phyloP scores from a whole-genome alignment of 2,329 filamentous ascomycete genomes.

The Leptographium procerum region DNA sequence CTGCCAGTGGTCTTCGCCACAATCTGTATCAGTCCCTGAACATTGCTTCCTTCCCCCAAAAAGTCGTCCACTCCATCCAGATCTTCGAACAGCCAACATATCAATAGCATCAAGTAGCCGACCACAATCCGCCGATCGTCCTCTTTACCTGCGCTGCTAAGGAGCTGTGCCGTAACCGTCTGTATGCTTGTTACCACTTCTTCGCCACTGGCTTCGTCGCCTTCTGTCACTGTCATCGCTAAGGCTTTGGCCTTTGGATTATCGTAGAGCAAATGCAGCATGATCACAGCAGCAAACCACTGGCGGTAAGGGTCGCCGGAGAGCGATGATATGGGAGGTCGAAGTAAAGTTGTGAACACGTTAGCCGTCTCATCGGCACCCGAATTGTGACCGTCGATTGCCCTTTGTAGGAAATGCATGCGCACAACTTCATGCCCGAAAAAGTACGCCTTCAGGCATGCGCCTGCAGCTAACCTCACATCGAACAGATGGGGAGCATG shows the following conservation, averaged over 20 bases:
- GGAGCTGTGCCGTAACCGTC: slow-evolving; percentile 73
- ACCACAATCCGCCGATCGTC: slow-evolving; percentile 71
- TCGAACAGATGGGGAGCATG: slow-evolving; percentile 60
- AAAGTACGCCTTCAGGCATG: slow-evolving; percentile 90
- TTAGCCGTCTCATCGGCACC: slow-evolving; percentile 78
- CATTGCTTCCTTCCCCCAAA: slow-evolving; percentile 77
- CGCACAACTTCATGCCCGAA: slow-evolving; percentile 69
- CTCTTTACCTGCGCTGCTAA: slow-evolving; percentile 62
- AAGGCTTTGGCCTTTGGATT: slow-evolving; percentile 67
- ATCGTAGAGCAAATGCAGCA: slow-evolving; percentile 77
- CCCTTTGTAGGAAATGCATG: slow-evolving; percentile 73
- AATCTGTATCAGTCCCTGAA: slow-evolving; percentile 74
- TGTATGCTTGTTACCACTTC: slow-evolving; percentile 94
- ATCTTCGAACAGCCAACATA: slow-evolving; percentile 86
- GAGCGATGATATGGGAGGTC: slow-evolving; percentile 48
- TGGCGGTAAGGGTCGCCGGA: slow-evolving; percentile 70
- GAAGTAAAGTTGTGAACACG: slow-evolving; percentile 71
- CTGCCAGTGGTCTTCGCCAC: slow-evolving; percentile 51
- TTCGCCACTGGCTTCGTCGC: slow-evolving; percentile 78
- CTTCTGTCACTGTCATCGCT: slow-evolving; percentile 75
- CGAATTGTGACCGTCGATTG: slow-evolving; percentile 74
- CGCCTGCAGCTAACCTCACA: slow-evolving; percentile 71
- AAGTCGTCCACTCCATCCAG: slow-evolving; percentile 88
- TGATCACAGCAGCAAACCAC: slow-evolving; percentile 81
- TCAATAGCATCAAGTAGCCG: slow-evolving; percentile 80